Base-by-base conservation (phyloP, 805 yeast genomes). In the Saccharomyces kudriavzevii region DNA sequence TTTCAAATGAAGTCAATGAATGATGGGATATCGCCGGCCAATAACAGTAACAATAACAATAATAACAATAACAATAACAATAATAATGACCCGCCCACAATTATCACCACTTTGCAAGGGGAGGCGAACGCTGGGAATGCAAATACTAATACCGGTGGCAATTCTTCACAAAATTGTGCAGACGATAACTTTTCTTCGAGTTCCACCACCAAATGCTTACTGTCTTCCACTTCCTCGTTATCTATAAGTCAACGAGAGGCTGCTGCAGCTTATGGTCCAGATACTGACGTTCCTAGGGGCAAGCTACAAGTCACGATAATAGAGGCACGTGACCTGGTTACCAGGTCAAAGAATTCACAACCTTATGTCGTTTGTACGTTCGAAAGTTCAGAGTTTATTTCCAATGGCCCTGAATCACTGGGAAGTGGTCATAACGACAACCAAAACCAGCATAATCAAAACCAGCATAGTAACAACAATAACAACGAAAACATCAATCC, bases 331-430 rank as follows among this genome's bases (percentile, higher is more conserved):
- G 84, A 83, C 60, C 76, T 92, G 57, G 72, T 77, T 46, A 80
- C 84, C 31, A 75, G 78, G 47, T 70, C 82, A 4, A 71, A 76
- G 45, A 72, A 74, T 64, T 76, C 92, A 3, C 87, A 81, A 60
- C 97, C 96, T 2, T 86, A 90, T 68, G 96, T 88, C 20, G 96
- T 90, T 40, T 88, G 95, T 70, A 86, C 96, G 10, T 90, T 87
- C 74, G 96, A 89, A 68, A 85, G 92, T 56, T 85, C 95, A 1
- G 98, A 94, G 72, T 87, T 84, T 59, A 90, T 92, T 55, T 84
- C 96, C 26, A 83, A 83, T 57, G 91, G 90, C 4, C 89, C 96
- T 1, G 86, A 72, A 58, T 31, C 20, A 11, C 58, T 63, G 43
- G 68, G 62, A 17, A 24, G 26, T 14, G n/a, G 24, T 27, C 29